Base-by-base conservation (phyloP, 1,139 yeast genomes). In the Pichia sp. region DNA sequence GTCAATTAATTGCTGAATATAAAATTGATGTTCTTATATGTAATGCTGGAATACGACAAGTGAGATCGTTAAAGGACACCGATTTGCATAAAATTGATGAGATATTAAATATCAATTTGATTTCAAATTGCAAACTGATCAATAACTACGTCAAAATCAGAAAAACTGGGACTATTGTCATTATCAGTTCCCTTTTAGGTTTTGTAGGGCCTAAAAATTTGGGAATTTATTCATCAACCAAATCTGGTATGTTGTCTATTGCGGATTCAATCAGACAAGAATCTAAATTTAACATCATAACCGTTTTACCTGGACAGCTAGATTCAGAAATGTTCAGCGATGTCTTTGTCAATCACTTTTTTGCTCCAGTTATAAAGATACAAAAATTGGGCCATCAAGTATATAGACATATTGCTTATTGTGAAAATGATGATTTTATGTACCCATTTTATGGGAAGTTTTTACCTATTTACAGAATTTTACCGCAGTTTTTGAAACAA, bases 31-130 rank as follows among this genome's bases (percentile, higher is more conserved):
- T 84, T 0, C 60, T 85, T 38, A 66, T 88, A 29, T 83, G 84
- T 57, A 86, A 85, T 60, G 95, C 95, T 0, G 95, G 92, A 0
- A 64, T 80, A 9, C 68, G 90, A 43, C 79, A 77, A 40, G 62
- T 63, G 46, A 68, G 70, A 38, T 54, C 71, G 1, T 52, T 83
- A 2, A 49, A 70, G 10, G 67, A 70, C 5, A 47, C 75, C 41
- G 45, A 63, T 0, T 61, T 55, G 3, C 55, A 55, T 0, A 63
- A 66, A 9, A 65, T 78, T 4, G 51, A 57, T 3, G 52, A 55
- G 0, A 60, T 79, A 2, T 67, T 81, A 44, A 65, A 71, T 29
- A 72, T 82, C 23, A 86, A 86, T 55, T 67, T 76, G 3, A 55
- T 79, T 31, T 68, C 87, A 0, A 82, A 77, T 16, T 64, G 80